phyloP scores from a whole-genome alignment of 352 stramenopile species.

The Halophytophthora polymorphica region DNA sequence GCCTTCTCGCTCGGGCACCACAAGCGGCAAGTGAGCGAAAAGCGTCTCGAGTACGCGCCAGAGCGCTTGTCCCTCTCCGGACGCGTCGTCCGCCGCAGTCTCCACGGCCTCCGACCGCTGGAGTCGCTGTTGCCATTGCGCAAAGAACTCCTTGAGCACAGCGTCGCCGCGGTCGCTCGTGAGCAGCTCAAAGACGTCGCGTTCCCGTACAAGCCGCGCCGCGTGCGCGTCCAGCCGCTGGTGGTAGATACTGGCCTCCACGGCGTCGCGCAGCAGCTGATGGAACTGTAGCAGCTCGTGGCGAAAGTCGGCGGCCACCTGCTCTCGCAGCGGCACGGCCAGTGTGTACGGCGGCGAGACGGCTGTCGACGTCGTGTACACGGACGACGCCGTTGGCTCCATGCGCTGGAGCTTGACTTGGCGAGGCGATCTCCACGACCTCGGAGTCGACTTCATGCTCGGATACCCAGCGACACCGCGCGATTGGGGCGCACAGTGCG shows the following conservation, averaged over 20 bases:
- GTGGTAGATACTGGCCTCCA: constrained; percentile 8
- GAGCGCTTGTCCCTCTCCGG: constrained; percentile 31
- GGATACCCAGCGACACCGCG: constrained; percentile 17
- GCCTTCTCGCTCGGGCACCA: constrained; percentile 42
- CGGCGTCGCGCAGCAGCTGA: constrained; percentile 51
- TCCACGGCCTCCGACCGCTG: neutral
- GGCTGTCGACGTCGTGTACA: neutral
- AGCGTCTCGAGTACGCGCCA: constrained; percentile 67
- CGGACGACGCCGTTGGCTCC: constrained; percentile 4
- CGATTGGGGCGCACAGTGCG: constrained; percentile 6
- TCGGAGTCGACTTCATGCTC: constrained; percentile 5
- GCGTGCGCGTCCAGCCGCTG: constrained; percentile 7
- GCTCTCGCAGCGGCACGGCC: constrained; percentile 25
- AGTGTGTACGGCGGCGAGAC: constrained; percentile 14
- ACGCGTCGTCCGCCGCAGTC: neutral
- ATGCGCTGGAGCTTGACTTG: constrained; percentile 36
- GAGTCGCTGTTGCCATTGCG: constrained; percentile 35
- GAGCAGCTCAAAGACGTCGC: constrained; percentile 47
- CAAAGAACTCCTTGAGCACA: constrained; percentile 62
- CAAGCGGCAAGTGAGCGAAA: constrained; percentile 52
- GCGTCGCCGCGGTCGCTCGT: constrained; percentile 68
- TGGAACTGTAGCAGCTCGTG: constrained; percentile 73
- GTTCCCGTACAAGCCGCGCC: constrained; percentile 16
- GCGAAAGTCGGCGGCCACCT: constrained; percentile 39
- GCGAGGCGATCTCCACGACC: constrained; percentile 25